phyloP scores from a whole-genome alignment of 2,329 filamentous ascomycete genomes.

The Aspergillus jensenii region DNA sequence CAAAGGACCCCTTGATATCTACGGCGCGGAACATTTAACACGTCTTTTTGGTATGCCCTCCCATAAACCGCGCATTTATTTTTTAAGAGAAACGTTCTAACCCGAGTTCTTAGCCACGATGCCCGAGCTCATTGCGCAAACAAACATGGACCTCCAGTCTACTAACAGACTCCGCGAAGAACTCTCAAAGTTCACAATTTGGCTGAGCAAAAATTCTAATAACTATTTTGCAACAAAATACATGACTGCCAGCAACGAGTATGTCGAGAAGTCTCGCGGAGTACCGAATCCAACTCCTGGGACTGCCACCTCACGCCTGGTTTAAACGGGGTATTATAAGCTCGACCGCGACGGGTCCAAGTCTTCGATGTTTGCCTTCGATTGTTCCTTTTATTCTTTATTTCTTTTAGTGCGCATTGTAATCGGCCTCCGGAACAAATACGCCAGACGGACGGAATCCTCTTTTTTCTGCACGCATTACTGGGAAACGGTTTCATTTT shows the following conservation, averaged over 20 bases:
- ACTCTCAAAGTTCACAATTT: constrained; percentile 78
- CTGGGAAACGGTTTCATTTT: constrained; percentile 13
- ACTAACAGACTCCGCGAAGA: constrained; percentile 87
- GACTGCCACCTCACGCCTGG: constrained; percentile 34
- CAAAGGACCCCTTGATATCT: constrained; percentile 75
- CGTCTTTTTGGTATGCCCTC: constrained; percentile 74
- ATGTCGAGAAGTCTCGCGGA: constrained; percentile 36
- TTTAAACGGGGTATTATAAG: constrained; percentile 8
- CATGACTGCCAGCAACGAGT: constrained; percentile 41
- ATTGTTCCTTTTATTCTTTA: background rate
- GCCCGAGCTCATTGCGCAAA: constrained; percentile 92
- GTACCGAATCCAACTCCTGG: constrained; percentile 29
- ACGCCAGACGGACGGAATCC: background rate
- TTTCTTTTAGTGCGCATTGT: constrained; percentile 1
- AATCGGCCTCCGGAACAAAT: background rate
- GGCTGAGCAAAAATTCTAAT: constrained; percentile 74
- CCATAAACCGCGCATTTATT: background rate
- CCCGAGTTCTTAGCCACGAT: constrained; percentile 67
- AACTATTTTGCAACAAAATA: constrained; percentile 66
- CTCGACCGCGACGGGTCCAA: background rate
- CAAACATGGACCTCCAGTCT: constrained; percentile 94
- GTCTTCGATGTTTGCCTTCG: background rate
- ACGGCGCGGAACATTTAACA: constrained; percentile 88
- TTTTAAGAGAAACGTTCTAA: constrained; percentile 8
- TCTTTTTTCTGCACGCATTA: constrained; percentile 8